Percentiles rank a stretch among this genome's conserved stretches.
Evolutionary conservation across 2,329 filamentous ascomycete species (phyloP).

Genomic region (Fusarium napiforme): DNA sequence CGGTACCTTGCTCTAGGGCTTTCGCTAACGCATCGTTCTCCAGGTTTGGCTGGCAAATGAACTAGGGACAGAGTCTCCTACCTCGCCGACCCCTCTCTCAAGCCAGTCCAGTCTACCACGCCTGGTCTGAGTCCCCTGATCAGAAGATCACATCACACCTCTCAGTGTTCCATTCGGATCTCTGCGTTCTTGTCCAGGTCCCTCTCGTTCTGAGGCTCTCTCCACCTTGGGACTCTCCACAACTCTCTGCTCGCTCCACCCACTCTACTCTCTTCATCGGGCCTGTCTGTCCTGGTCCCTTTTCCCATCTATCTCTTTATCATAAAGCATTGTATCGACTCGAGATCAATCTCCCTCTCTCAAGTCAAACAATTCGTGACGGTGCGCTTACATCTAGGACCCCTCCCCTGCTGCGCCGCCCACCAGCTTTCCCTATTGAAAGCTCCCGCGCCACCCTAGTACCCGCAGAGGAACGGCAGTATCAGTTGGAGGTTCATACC

Average conservation of each 20-base stretch:
- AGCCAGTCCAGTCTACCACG: slow-evolving; percentile 9
- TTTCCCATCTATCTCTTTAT: slow-evolving; percentile 19
- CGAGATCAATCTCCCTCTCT: slow-evolving; percentile 28
- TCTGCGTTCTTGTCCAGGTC: slow-evolving; percentile 15
- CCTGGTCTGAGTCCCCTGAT: slow-evolving; percentile 26
- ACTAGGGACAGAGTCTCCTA: slow-evolving; percentile 35
- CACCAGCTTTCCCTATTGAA: slow-evolving; percentile 32
- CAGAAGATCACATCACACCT: slow-evolving; percentile 36
- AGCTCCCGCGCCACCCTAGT: slow-evolving; percentile 28
- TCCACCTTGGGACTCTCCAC: slow-evolving; percentile 35
- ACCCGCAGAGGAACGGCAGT: slow-evolving; percentile 39
- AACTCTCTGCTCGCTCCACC: slow-evolving; percentile 30
- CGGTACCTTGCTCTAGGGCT: slow-evolving; percentile 41
- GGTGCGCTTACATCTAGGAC: slow-evolving; percentile 26
- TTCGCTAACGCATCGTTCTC: slow-evolving; percentile 39
- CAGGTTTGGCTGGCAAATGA: slow-evolving; percentile 39
- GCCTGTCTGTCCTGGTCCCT: not conserved
- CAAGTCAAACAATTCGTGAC: slow-evolving; percentile 19
- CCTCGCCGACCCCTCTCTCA: slow-evolving; percentile 29
- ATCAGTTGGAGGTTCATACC: slow-evolving; percentile 39
- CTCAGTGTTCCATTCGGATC: slow-evolving; percentile 28
- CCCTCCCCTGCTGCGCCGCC: slow-evolving; percentile 38
- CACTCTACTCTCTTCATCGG: not conserved
- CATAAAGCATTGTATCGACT: slow-evolving; percentile 30
- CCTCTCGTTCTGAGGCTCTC: slow-evolving; percentile 25